Percentiles rank a stretch among this genome's conserved stretches.
Evolutionary conservation across 257 asterid genomes (phyloP).

Genomic region (Perilla frutescens): DNA sequence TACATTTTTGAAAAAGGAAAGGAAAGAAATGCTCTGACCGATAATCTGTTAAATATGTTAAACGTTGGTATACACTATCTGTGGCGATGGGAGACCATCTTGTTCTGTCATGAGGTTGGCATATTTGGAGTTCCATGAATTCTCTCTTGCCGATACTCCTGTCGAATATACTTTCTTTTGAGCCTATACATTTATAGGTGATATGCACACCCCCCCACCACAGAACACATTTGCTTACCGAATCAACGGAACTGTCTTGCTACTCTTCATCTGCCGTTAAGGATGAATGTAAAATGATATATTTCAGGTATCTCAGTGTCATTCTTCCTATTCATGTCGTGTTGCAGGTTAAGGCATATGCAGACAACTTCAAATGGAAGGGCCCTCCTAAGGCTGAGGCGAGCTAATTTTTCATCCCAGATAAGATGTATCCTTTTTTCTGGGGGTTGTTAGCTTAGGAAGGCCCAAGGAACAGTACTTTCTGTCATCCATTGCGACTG

Average conservation of each 20-base stretch:
- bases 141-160: conserved; percentile 1
- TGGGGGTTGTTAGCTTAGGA: conserved; percentile 11
- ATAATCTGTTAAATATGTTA: not conserved
- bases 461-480: conserved; percentile 9
- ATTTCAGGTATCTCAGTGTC: conserved; percentile 12
- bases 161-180: not conserved
- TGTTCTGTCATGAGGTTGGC: not conserved
- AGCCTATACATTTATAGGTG: not conserved
- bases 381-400: conserved; percentile 71
- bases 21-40: conserved; percentile 1
- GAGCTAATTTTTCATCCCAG: conserved; percentile 35
- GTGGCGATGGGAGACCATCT: not conserved
- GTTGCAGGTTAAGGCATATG: conserved; percentile 79
- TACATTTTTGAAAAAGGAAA: not conserved
- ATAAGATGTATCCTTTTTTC: conserved; percentile 1
- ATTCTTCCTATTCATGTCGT: not conserved
- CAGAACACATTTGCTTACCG: not conserved
- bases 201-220: not conserved
- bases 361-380: conserved; percentile 97
- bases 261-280: not conserved
- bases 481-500: not conserved
- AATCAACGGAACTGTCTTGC: not conserved
- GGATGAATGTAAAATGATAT: not conserved
- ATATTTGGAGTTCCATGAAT: not conserved
- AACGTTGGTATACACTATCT: not conserved